Base-by-base conservation (phyloP, 106 monocot genomes). In the Apostasia shenzhenica region DNA sequence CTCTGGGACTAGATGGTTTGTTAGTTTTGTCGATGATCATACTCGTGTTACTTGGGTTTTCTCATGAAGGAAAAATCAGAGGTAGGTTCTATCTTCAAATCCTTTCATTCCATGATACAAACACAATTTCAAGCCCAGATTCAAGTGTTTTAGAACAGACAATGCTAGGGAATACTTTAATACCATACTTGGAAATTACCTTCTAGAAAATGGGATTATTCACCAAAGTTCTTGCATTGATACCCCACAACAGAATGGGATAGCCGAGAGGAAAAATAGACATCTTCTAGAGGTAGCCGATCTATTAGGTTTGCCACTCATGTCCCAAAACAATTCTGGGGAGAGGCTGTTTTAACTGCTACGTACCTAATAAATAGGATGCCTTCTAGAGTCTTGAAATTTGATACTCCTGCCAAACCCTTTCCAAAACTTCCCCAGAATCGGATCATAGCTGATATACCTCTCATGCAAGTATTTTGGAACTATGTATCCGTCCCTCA, bases 321-420 rank as follows among this genome's bases (percentile, higher is more conserved):
- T 75, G 68, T 51, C 48, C 68, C 56, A 75, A n/a, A 75, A 14
- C 41, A 68, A 6, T 59, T 68, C 2, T 68, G 68, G 59, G 40
- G 68, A 9, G 42, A 75, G 40, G 59, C 49, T 2, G 51, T 68
- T 5, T 40, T 75, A 48, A 59, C 58, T 49, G 58, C 68, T 6
- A 41, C 68, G 6, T 68, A 75, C 4, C 10, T 66, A 2, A 75
- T 68, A 41, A 68, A 75, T 39, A 48, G 37, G 12, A 68, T 75
- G 74, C 8, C 75, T 26, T 48, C 48, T 49, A 12, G 41, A 14
- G 59, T 52, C 40, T 59, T 68, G 11, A 57, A 68, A 2, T 59
- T 57, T 38, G 43, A 75, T 10, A 50, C 68, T 1, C 59, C 41
- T 48, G 6, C n/a, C 48, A 75, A 41, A 59, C 45, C 8, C 63